These are phyloP conservation scores for Penicillium sp. DNA, from an alignment of 2,329 filamentous ascomycete genomes.

Conservation along the genomic window DNA sequence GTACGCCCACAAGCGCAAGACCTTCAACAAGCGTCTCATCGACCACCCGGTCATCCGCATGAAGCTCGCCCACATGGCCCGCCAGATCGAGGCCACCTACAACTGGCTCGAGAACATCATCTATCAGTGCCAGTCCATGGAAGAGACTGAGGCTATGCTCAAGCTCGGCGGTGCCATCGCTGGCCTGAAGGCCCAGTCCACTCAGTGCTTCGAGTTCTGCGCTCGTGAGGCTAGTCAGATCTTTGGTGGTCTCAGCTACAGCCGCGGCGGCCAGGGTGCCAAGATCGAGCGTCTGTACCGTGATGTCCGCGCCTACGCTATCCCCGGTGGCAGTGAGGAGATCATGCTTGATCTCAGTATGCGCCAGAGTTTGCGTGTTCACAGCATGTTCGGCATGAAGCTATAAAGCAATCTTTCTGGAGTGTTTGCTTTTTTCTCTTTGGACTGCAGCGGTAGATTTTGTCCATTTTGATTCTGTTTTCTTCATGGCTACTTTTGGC, in stretches of 20 bases:
- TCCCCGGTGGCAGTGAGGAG: conserved; percentile 93
- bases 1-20: conserved; percentile 94
- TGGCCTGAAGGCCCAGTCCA: conserved; percentile 87
- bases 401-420: conserved; percentile 41
- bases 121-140: conserved; percentile 90
- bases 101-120: conserved; percentile 95
- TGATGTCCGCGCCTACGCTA: conserved; percentile 92
- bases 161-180: conserved; percentile 93
- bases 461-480: not conserved
- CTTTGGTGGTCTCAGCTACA: conserved; percentile 91
- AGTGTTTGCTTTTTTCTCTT: not conserved
- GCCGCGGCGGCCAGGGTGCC: conserved; percentile 85
- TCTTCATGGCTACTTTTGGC: conserved; percentile 5
- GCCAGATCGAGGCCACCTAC: conserved; percentile 95
- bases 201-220: conserved; percentile 95
- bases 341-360: conserved; percentile 98
- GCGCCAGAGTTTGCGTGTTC: conserved; percentile 81
- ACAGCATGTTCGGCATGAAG: conserved; percentile 93
- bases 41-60: conserved; percentile 95
- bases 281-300: conserved; percentile 94
- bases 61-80: conserved; percentile 97
- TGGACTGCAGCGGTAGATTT: not conserved
- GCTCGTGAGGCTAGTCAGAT: conserved; percentile 95
- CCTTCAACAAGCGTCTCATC: conserved; percentile 94
- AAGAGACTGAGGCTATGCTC: conserved; percentile 91